Evolutionary conservation across 331 rosid genomes (phyloP).

Genomic region (Phaseolus coccineus): DNA sequence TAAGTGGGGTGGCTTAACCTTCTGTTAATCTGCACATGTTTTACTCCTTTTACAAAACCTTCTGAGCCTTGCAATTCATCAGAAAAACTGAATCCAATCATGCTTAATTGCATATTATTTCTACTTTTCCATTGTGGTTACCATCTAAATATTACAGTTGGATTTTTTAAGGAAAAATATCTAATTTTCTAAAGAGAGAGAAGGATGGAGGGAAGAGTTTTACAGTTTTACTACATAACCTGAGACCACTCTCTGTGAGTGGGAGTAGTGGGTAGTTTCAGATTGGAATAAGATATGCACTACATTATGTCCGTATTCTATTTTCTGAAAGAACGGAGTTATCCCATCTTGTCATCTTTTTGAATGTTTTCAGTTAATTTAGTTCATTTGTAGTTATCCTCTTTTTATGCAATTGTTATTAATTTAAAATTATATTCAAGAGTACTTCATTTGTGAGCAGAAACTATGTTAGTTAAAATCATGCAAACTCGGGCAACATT

Average conservation of each 20-base stretch:
- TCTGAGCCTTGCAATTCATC: background rate
- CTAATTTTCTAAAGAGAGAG: background rate
- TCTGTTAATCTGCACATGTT: background rate
- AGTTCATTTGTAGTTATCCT: background rate
- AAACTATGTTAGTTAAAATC: background rate
- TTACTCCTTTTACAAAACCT: background rate
- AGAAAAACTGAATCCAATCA: no score
- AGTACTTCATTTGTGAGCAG: background rate
- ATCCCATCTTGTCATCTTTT: background rate
- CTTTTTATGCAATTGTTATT: background rate
- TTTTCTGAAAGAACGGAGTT: background rate
- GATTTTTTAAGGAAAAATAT: background rate
- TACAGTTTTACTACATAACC: background rate
- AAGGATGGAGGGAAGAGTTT: background rate
- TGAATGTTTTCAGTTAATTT: background rate
- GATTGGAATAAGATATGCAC: background rate
- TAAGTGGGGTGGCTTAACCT: background rate
- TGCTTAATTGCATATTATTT: constrained; percentile 5
- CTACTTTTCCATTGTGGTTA: background rate
- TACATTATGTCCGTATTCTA: background rate
- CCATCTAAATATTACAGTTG: constrained; percentile 2
- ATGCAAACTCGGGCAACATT: background rate
- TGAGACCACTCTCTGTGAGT: background rate
- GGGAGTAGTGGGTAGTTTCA: background rate
- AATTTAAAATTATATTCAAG: background rate